Percentiles rank a stretch among this genome's conserved stretches.
Evolutionary conservation across 306 rosid species (phyloP).

Genomic region (Trichosanthes cucumerina): DNA sequence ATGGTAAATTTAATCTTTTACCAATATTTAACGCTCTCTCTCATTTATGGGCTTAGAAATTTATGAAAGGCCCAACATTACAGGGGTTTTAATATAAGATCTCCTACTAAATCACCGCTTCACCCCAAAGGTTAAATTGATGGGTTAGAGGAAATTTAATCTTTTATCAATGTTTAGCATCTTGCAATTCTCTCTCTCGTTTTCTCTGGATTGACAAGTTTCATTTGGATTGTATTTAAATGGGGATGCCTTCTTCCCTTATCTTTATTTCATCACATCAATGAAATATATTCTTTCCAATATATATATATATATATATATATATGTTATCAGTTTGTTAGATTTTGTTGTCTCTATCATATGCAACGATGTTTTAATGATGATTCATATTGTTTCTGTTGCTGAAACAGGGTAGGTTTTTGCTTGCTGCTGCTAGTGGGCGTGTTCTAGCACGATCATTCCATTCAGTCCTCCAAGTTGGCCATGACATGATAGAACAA

Average conservation of each 20-base stretch:
- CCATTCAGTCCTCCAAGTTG: slow-evolving; percentile 88
- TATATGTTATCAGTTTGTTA: not conserved
- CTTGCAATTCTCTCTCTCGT: not conserved
- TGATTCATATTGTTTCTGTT: slow-evolving; percentile 15
- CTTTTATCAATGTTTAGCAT: not conserved
- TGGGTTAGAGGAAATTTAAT: not conserved
- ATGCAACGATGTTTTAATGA: slow-evolving; percentile 4
- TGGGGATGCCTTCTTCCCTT: not conserved
- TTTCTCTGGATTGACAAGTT: not conserved
- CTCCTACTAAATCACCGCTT: not conserved
- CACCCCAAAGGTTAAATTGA: not conserved
- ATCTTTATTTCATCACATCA: not conserved
- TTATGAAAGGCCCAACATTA: not conserved
- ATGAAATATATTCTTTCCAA: not conserved
- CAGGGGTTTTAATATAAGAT: not conserved
- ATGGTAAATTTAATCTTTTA: not conserved
- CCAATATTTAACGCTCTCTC: not conserved
- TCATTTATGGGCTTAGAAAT: not conserved
- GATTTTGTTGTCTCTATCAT: not conserved
- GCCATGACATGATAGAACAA: slow-evolving; percentile 86
- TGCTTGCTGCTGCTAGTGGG: slow-evolving; percentile 99
- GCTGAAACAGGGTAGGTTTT: slow-evolving; percentile 76
- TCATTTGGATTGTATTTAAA: not conserved
- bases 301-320: not conserved
- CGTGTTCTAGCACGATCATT: slow-evolving; percentile 91